Conservation (phyloP, 257 asterid species). For the Nicotiana attenuata region DNA sequence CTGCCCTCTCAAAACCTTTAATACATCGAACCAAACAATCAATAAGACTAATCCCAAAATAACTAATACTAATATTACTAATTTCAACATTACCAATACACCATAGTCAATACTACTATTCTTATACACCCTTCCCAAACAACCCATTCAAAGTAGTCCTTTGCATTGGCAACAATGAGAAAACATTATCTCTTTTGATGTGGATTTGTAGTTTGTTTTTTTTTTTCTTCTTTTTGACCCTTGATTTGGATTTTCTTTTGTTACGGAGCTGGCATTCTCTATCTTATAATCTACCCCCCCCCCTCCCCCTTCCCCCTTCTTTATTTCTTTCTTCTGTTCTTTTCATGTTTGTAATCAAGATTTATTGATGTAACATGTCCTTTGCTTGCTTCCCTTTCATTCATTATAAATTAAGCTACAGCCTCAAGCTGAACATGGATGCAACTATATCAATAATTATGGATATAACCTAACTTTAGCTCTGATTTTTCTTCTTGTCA, state of each 20-base stretch:
- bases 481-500: neutral
- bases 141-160: neutral
- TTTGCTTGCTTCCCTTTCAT: neutral
- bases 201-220: constrained; percentile 25
- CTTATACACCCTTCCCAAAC: no score
- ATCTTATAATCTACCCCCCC: constrained; percentile 23
- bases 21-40: no score
- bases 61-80: no score
- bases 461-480: neutral
- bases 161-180: constrained; percentile 15
- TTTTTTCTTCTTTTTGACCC: constrained; percentile 41
- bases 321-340: neutral
- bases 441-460: neutral
- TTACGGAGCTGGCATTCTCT: constrained; percentile 25
- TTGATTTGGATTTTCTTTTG: constrained; percentile 36
- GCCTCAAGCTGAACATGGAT: neutral
- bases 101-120: no score
- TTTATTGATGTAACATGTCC: constrained; percentile 36
- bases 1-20: fast-evolving
- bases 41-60: no score
- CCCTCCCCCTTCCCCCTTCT: constrained; percentile 3
- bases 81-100: no score
- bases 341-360: constrained; percentile 25
- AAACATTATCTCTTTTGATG: constrained; percentile 42
- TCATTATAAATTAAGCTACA: neutral